A percentile compares a stretch with the other conserved stretches of the same genome.
Conservation (phyloP, 371 early-diverging fungal species). For the Gilbertella persicaria region DNA sequence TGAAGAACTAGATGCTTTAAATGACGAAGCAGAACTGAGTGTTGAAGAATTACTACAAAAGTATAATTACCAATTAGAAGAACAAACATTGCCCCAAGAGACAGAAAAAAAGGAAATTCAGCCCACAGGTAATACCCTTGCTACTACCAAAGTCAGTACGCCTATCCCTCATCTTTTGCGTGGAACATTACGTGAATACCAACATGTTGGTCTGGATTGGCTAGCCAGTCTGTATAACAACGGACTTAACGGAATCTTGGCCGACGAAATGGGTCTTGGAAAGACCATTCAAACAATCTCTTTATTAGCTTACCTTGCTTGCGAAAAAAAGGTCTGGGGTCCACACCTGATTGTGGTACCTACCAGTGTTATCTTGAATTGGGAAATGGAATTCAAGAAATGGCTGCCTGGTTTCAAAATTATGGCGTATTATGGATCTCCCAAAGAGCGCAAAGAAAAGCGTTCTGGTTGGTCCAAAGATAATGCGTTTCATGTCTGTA, state of each 20-base stretch:
- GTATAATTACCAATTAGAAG: constrained; percentile 39
- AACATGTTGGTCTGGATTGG: constrained; percentile 80
- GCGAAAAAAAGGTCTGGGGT: constrained; percentile 75
- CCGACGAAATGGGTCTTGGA: constrained; percentile 99
- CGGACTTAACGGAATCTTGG: constrained; percentile 94
- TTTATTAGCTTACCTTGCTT: constrained; percentile 75
- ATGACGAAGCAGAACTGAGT: constrained; percentile 55
- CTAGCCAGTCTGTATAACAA: constrained; percentile 92
- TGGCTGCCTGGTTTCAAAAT: constrained; percentile 91
- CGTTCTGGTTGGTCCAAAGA: constrained; percentile 81
- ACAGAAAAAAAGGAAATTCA: constrained; percentile 25
- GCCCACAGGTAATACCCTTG: constrained; percentile 37
- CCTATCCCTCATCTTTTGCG: constrained; percentile 63
- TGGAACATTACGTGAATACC: constrained; percentile 74
- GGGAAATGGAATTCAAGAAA: constrained; percentile 93
- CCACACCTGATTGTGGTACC: constrained; percentile 93
- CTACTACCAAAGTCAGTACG: constrained; percentile 52
- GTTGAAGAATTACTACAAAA: constrained; percentile 58
- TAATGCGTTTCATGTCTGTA: constrained; percentile 84
- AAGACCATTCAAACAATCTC: constrained; percentile 98
- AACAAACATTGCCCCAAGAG: constrained; percentile 29
- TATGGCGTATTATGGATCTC: constrained; percentile 81
- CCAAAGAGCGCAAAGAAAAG: constrained; percentile 77
- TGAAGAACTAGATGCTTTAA: constrained; percentile 51
- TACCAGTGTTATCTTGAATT: constrained; percentile 90